These are phyloP conservation scores for Coemansia sp. DNA, from an alignment of 192 early-diverging fungal species.

Conservation along the genomic window DNA sequence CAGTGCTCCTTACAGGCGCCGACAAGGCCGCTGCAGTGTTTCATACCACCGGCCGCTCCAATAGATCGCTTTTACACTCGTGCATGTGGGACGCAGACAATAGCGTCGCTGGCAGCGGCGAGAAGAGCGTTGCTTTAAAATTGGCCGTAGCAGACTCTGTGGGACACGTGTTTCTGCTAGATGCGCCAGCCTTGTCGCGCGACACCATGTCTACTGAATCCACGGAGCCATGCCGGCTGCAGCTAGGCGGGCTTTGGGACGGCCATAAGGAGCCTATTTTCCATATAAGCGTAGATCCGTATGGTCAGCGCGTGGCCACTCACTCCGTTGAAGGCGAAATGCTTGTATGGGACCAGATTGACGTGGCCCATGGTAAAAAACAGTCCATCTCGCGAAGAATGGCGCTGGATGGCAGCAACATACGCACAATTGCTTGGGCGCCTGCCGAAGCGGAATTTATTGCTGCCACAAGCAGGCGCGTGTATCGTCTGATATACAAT, in stretches of 20 bases:
- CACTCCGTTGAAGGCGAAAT: constrained; percentile 48
- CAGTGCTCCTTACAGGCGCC: constrained; percentile 8
- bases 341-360: constrained; percentile 43
- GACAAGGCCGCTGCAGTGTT: constrained; percentile 1
- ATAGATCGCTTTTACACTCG: background rate
- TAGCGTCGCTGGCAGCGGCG: background rate
- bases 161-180: constrained; percentile 40
- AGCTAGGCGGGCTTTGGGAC: constrained; percentile 37
- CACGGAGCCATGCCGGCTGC: background rate
- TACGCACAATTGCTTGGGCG: constrained; percentile 52
- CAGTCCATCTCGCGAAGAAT: constrained; percentile 35
- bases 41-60: background rate
- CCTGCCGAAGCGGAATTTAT: constrained; percentile 48
- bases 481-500: constrained; percentile 37
- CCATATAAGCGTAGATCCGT: constrained; percentile 54
- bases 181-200: constrained; percentile 6
- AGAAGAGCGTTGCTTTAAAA: background rate
- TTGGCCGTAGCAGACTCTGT: constrained; percentile 29
- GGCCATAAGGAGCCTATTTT: constrained; percentile 47
- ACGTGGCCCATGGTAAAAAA: background rate
- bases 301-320: constrained; percentile 42
- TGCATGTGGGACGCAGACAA: background rate
- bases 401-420: constrained; percentile 38
- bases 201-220: background rate
- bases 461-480: constrained; percentile 35